Conservation (phyloP, 257 asterid genomes). For the Penstemon newberryi region DNA sequence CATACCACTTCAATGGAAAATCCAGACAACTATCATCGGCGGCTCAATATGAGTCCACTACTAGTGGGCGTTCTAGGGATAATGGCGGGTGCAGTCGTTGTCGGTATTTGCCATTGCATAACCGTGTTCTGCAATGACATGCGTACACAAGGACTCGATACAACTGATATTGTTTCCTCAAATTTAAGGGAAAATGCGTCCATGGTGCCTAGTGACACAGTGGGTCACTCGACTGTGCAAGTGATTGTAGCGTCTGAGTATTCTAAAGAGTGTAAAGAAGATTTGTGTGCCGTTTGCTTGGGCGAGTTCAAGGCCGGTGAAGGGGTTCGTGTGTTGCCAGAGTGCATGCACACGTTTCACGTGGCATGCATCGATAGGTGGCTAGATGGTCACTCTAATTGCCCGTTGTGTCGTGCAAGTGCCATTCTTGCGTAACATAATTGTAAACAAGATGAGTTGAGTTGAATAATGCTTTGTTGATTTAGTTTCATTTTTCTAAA, state of each 20-base stretch:
- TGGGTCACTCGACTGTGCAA: slow-evolving; percentile 29
- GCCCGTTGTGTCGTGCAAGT: slow-evolving; percentile 61
- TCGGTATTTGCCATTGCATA: slow-evolving; percentile 46
- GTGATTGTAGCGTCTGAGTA: slow-evolving; percentile 34
- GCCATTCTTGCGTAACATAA: slow-evolving; percentile 24
- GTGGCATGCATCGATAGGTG: slow-evolving; percentile 44
- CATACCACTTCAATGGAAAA: slow-evolving; percentile 26
- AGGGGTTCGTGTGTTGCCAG: slow-evolving; percentile 34
- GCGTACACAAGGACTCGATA: neutral
- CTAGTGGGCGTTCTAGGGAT: slow-evolving; percentile 56
- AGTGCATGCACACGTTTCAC: slow-evolving; percentile 43
- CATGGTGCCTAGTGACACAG: neutral
- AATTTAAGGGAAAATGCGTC: slow-evolving; percentile 2
- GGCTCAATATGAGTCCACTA: slow-evolving; percentile 39
- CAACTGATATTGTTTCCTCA: neutral
- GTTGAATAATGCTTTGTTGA: too few species aligned
- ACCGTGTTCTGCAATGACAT: slow-evolving; percentile 17
- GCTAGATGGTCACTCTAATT: slow-evolving; percentile 46
- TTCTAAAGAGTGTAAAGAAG: slow-evolving; percentile 35
- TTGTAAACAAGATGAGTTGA: too few species aligned
- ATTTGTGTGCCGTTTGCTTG: slow-evolving; percentile 47
- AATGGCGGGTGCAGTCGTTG: slow-evolving; percentile 51
- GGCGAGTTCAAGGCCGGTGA: slow-evolving; percentile 40
- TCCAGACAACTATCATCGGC: slow-evolving; percentile 22
- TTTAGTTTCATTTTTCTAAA: too few species aligned